Evolutionary conservation across 257 asterid species (phyloP).

Genomic region (Solanum clarkiae): DNA sequence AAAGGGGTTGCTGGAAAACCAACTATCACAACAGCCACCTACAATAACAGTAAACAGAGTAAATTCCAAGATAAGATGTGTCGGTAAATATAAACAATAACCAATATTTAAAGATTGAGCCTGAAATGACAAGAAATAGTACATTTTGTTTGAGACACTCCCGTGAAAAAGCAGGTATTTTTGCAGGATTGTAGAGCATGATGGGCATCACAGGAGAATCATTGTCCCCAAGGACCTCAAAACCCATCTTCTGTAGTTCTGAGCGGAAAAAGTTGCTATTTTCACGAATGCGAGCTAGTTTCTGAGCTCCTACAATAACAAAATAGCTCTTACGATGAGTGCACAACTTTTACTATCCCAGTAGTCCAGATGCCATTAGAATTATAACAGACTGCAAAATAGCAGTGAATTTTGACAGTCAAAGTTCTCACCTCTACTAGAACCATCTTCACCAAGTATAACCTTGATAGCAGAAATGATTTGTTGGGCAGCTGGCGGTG

Average conservation of each 20-base stretch:
- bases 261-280: conserved; percentile 89
- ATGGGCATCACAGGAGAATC: conserved; percentile 99
- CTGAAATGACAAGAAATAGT: conserved; percentile 5
- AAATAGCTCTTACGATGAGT: background rate
- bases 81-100: background rate
- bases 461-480: conserved; percentile 81
- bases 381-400: background rate
- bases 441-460: conserved; percentile 95
- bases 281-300: conserved; percentile 81
- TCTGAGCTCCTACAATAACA: conserved; percentile 63
- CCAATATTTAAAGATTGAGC: background rate
- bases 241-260: conserved; percentile 94
- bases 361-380: background rate
- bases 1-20: conserved; percentile 98
- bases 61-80: background rate
- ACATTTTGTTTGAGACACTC: conserved; percentile 87
- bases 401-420: background rate
- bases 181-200: conserved; percentile 93
- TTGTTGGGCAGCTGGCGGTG: conserved; percentile 97
- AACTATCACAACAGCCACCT: conserved; percentile 96
- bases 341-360: background rate
- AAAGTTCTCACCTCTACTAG: conserved; percentile 66
- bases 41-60: background rate
- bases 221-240: conserved; percentile 95
- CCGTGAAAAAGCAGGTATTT: conserved; percentile 95